phyloP scores from a whole-genome alignment of 345 rosid species.

The Barbarea vulgaris region DNA sequence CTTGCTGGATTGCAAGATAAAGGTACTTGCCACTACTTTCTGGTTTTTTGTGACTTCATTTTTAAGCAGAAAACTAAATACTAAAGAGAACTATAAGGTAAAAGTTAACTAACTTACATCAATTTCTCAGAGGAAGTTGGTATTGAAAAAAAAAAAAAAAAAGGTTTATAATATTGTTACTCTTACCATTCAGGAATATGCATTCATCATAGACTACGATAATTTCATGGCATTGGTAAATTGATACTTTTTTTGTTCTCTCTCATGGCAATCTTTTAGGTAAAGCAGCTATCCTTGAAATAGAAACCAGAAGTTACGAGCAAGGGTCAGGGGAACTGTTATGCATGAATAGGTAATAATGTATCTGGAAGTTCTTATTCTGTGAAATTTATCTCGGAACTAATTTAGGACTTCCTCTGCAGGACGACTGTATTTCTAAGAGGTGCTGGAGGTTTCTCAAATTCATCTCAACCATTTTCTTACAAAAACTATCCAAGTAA shows the following conservation, averaged over 20 bases:
- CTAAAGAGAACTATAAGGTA: neutral
- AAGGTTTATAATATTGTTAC: neutral
- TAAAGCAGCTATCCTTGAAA: slow-evolving; percentile 84
- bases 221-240: neutral
- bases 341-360: slow-evolving; percentile 73
- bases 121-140: neutral
- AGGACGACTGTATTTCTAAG: slow-evolving; percentile 68
- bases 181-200: neutral
- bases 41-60: neutral
- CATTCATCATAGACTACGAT: neutral
- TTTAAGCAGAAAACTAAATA: neutral
- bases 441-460: slow-evolving; percentile 96
- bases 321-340: slow-evolving; percentile 68
- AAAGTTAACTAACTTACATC: neutral
- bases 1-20: slow-evolving; percentile 93
- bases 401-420: slow-evolving; percentile 32
- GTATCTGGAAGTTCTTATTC: slow-evolving; percentile 15
- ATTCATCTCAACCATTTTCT: slow-evolving; percentile 65
- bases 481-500: slow-evolving; percentile 68
- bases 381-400: neutral
- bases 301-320: slow-evolving; percentile 75
- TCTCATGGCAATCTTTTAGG: slow-evolving; percentile 46
- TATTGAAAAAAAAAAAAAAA: neutral
- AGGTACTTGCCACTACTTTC: slow-evolving; percentile 47
- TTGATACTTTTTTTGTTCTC: neutral